Evolutionary conservation across 1,284 basidiomycete genomes (phyloP).

Genomic region (Ceratobasidium sp.): DNA sequence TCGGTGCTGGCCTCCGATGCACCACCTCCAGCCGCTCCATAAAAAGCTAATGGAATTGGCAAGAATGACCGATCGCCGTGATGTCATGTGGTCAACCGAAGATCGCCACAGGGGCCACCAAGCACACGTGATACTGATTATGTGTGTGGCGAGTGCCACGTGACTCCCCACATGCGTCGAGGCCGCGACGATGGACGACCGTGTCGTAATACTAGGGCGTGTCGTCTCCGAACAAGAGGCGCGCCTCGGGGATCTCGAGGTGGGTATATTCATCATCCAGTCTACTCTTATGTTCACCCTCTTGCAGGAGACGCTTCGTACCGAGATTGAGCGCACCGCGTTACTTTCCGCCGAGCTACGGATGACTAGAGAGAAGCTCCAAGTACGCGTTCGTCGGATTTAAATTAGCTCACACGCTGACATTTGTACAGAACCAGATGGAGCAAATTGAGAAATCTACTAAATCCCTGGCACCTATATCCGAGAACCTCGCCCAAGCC

Average conservation of each 20-base stretch:
- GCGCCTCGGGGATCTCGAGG: slow-evolving; percentile 27
- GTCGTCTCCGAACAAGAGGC: slow-evolving; percentile 18
- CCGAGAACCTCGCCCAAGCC: slow-evolving; percentile 30
- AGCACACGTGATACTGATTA: slow-evolving; percentile 17
- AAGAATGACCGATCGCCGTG: neutral
- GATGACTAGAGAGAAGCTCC: slow-evolving; percentile 14
- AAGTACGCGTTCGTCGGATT: neutral
- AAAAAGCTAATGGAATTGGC: too few relatives aligned
- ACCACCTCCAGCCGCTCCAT: neutral
- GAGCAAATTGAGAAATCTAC: slow-evolving; percentile 20
- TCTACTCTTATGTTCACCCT: neutral
- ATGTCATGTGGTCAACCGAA: slow-evolving; percentile 12
- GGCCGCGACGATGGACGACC: slow-evolving; percentile 34
- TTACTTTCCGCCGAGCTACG: slow-evolving; percentile 38
- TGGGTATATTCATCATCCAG: neutral
- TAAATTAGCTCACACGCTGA: slow-evolving; percentile 12
- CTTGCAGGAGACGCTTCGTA: slow-evolving; percentile 23
- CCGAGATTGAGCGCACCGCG: slow-evolving; percentile 39
- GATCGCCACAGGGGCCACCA: slow-evolving; percentile 4
- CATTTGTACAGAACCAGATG: slow-evolving; percentile 23
- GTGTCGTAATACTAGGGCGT: slow-evolving; percentile 14
- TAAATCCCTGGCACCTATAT: slow-evolving; percentile 25
- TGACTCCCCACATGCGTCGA: slow-evolving; percentile 12
- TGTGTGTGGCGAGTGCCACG: too few relatives aligned
- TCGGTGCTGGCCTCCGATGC: neutral